Conservation (phyloP, 1,284 basidiomycete genomes). For the Athelia psychrophila region DNA sequence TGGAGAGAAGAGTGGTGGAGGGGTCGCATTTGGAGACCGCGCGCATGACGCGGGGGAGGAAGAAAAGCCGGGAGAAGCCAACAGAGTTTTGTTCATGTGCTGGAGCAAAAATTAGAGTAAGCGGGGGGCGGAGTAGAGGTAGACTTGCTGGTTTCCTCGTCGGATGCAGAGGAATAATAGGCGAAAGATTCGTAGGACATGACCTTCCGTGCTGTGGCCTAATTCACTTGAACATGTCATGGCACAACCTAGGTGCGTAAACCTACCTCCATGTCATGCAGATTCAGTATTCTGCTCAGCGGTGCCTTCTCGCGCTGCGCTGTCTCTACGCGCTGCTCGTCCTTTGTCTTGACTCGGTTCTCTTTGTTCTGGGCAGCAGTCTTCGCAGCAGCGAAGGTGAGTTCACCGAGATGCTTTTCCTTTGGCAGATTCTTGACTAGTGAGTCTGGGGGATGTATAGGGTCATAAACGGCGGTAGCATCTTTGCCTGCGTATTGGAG, state of each 20-base stretch:
- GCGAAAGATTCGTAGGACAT: slow-evolving; percentile 73
- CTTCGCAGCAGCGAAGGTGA: slow-evolving; percentile 53
- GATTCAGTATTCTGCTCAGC: slow-evolving; percentile 64
- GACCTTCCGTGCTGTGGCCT: slow-evolving; percentile 63
- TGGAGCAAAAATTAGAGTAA: slow-evolving; percentile 22
- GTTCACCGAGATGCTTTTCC: slow-evolving; percentile 68
- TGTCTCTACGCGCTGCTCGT: slow-evolving; percentile 66
- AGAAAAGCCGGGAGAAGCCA: slow-evolving; percentile 80
- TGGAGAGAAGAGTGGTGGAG: slow-evolving; percentile 76
- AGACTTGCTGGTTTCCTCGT: slow-evolving; percentile 75
- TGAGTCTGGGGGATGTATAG: slow-evolving; percentile 72
- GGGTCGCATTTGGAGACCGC: slow-evolving; percentile 69
- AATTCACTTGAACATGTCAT: neutral
- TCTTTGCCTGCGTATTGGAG: slow-evolving; percentile 79
- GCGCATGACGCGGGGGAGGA: slow-evolving; percentile 78
- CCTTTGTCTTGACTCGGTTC: slow-evolving; percentile 55
- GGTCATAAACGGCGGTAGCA: slow-evolving; percentile 70
- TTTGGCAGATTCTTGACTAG: slow-evolving; percentile 65
- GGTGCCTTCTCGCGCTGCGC: slow-evolving; percentile 62
- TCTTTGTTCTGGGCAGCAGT: slow-evolving; percentile 36
- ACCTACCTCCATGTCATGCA: slow-evolving; percentile 75
- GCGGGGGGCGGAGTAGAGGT: slow-evolving; percentile 7
- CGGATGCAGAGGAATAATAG: slow-evolving; percentile 82
- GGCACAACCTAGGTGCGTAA: neutral
- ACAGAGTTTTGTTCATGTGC: slow-evolving; percentile 64